Evolutionary conservation across 139 green algal species (phyloP).

Genomic region (Chlamydomonas eustigma): DNA sequence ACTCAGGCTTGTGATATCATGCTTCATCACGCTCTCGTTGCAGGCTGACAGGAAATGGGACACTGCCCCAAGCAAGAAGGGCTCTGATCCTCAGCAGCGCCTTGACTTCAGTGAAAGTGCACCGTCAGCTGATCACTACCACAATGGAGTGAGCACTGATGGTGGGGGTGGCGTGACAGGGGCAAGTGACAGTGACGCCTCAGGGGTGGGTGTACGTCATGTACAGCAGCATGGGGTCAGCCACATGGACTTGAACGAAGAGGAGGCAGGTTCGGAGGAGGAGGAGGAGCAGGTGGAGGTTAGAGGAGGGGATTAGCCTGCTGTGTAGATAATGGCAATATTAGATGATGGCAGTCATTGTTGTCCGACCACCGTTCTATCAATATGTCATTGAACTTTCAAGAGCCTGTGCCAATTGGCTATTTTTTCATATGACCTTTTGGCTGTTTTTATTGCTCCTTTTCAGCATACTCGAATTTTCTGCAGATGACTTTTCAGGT

Average conservation of each 20-base stretch:
- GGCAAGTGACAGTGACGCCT: background rate
- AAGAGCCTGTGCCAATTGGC: no score
- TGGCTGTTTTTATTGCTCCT: no score
- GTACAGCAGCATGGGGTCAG: constrained; percentile 21
- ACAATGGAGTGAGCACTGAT: constrained; percentile 1
- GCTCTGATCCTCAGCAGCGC: background rate
- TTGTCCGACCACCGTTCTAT: no score
- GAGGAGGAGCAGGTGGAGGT: constrained; percentile 9
- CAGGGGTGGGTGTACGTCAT: no score
- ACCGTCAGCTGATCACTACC: background rate
- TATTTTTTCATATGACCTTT: no score
- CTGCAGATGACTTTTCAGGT: no score
- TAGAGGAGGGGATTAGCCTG: background rate
- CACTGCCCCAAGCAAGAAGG: background rate
- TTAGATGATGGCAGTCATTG: no score
- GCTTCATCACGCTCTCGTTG: no score
- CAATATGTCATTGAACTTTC: no score
- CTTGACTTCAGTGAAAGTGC: background rate
- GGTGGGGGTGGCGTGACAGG: constrained; percentile 15
- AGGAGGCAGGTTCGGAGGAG: constrained; percentile 45
- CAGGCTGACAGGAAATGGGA: constrained; percentile 10
- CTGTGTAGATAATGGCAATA: no score
- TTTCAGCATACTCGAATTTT: no score
- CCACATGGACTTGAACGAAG: constrained; percentile 48
- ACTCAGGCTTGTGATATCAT: no score